phyloP scores from a whole-genome alignment of 2,329 filamentous ascomycete species.

The Cytospora leucostoma region DNA sequence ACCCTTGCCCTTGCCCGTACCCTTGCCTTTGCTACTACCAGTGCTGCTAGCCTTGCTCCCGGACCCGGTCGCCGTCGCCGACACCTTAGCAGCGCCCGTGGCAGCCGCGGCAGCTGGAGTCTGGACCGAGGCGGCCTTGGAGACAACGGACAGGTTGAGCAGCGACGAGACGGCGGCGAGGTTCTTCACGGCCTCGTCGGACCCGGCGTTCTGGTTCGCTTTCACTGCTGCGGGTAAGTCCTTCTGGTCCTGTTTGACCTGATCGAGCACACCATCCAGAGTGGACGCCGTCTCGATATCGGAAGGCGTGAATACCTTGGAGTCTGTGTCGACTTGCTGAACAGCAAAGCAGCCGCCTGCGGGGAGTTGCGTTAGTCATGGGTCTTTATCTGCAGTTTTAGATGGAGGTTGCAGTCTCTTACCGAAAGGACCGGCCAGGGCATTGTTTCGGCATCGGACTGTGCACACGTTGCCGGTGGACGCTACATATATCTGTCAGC shows the following conservation, averaged over 20 bases:
- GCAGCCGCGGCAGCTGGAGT: conserved; percentile 14
- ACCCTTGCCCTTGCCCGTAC: background rate
- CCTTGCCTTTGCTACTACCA: background rate
- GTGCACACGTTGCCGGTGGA: conserved; percentile 62
- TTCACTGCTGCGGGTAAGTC: conserved; percentile 51
- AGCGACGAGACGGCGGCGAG: conserved; percentile 3
- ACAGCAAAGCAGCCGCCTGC: conserved; percentile 57
- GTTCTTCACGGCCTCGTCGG: conserved; percentile 30
- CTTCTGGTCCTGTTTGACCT: conserved; percentile 52
- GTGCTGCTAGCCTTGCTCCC: conserved; percentile 3
- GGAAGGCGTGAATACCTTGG: conserved; percentile 46
- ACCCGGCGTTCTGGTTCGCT: conserved; percentile 47
- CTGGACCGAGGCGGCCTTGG: conserved; percentile 22
- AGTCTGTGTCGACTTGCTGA: conserved; percentile 51
- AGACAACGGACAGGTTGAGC: conserved; percentile 10
- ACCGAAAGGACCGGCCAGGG: conserved; percentile 53
- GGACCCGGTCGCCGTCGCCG: background rate
- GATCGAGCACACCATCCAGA: conserved; percentile 46
- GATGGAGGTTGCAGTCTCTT: background rate
- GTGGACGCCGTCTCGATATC: conserved; percentile 50
- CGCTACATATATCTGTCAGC: background rate
- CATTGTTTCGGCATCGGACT: conserved; percentile 60
- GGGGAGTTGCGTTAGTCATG: background rate
- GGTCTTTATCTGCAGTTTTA: background rate
- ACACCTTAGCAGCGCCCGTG: background rate